Evolutionary conservation across 768 basidiomycete genomes (phyloP), one percentile per base, ranked within the genome.

Genomic region (Rhodotorula diobovata): DNA sequence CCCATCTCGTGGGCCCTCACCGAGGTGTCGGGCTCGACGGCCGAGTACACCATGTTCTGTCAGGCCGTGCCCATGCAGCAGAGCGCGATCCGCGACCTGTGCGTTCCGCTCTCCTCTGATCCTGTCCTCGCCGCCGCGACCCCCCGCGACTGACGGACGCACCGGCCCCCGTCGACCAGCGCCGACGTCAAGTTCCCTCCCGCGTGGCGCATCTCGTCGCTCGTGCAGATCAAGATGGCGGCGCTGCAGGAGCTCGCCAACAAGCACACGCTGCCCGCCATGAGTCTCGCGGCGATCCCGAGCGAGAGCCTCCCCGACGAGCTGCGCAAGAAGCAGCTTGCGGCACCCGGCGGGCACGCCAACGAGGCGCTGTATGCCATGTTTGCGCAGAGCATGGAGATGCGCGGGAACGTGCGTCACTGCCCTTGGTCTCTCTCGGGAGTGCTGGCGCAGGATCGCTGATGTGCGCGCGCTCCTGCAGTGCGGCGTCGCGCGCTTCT

Each of bases 401-500:
- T 50, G 60, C 58, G 72, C 16, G 35, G 50, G 25, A 68, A 68
- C 18, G 68, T 74, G 34, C 28, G 73, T 67, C n/a, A 28, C 51
- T 7, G 28, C 23, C 41, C 34, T 18, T 28, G 6, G 0, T 14
- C 15, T 28, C 34, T 9, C 30, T 21, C n/a, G 0, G 34, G 20
- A 35, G 9, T 18, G 45, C 23, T n/a, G n/a, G n/a, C n/a, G n/a
- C n/a, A n/a, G n/a, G n/a, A 18, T 23, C 23, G 16, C 18, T 23
- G 45, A 46, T 46, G 45, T 15, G 9, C 18, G 23, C 16, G 45
- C 23, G 23, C 45, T 23, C 48, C n/a, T n/a, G 28, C 66, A 74
- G 72, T 67, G 65, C 48, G 72, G 72, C 4, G 60, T 74, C 62
- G 66, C 70, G 25, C 50, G 68, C 20, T 74, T 74, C 54, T 63